Evolutionary conservation across 23 red algal species (phyloP), one percentile per base, ranked within the genome.

Genomic region (Gracilariopsis chorda): DNA sequence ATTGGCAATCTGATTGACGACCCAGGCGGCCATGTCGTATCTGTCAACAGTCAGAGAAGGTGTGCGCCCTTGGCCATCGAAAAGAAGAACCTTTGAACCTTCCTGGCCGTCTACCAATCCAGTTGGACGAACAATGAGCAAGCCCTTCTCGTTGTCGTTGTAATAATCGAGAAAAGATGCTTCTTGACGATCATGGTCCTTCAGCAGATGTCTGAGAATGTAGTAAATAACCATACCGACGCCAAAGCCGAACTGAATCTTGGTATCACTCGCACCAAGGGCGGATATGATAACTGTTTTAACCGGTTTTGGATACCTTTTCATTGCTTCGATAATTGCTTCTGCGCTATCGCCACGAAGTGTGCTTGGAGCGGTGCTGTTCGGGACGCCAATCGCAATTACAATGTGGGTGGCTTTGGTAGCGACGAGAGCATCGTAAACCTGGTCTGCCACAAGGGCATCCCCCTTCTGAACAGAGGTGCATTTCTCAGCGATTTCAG

Each of bases 141-240:
- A 56, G 19, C 43, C 46, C 24, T 75, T 75, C 37, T 24, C 27
- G 4, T 24, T 2, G 27, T 48, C 32, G 27, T 75, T 75, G 69
- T 46, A 75, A 46, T 9, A 43, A 17, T 43, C 37, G 1, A 23
- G 27, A 46, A 75, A 75, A 23, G 3, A 24, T 24, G 69, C 69
- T 83, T 83, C 79, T 57, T 86, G 82, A 33, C 48, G 64, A 59
- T 88, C 67, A 46, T 88, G 84, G 44, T 88, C 65, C 32, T 49
- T 52, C 10, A 75, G 42, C 29, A 58, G 30, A 47, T 77, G 40
- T 20, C 67, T 30, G 5, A 88, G 65, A 57, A 73, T 55, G 36
- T 24, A 86, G 40, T 41, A 53, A 35, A 67, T 43, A 36, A 70
- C 40, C 46, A 37, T 58, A 11, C 65, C 84, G 14, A 88, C 30